Base-by-base conservation (phyloP, 352 stramenopile species). In the Saprolegnia diclina region DNA sequence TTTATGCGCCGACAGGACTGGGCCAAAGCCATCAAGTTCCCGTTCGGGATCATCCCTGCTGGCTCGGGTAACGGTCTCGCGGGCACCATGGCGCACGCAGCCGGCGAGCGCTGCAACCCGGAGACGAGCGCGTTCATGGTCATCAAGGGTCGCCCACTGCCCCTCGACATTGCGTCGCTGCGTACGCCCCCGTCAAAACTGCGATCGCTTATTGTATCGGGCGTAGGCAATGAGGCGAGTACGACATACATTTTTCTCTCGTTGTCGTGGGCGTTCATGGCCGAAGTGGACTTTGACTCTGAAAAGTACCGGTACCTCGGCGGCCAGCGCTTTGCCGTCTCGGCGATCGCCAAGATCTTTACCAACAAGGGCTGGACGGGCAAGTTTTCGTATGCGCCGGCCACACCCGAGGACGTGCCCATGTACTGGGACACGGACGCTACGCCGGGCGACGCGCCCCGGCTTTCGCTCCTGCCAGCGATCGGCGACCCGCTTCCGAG, bases 231-330 rank as follows among this genome's bases (percentile, higher is more conserved):
- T 24, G 50, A 37, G 21, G 37, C 57, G 13, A 18, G 11, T 16
- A 42, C 22, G 1, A 40, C 7, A 4, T 88, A 40, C 57, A 87
- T 81, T 26, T 94, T 95, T 68, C 69, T 95, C 63, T 91, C 83
- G 21, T 54, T 94, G 16, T 81, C 91, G 69, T 96, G 87, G 87
- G 89, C 82, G 6, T 83, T 88, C 22, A 86, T 94, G 45, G 85
- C 85, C 4, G 85, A 95, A 53, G 79, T 92, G 32, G 88, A 96
- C 64, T 76, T 94, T 38, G 77, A 76, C 3, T 92, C 80, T 0
- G 88, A 96, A 66, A 87, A 86, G 32, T 53, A 91, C 19, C 82
- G 88, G 1, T 76, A 64, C 32, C 64, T 94, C 5, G 88, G 87
- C 13, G 70, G 62, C 11, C 45, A 84, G 52, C 84, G 88, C 14